Conservation (phyloP, 2,329 filamentous ascomycete species). For the Furcasterigmium sp. region DNA sequence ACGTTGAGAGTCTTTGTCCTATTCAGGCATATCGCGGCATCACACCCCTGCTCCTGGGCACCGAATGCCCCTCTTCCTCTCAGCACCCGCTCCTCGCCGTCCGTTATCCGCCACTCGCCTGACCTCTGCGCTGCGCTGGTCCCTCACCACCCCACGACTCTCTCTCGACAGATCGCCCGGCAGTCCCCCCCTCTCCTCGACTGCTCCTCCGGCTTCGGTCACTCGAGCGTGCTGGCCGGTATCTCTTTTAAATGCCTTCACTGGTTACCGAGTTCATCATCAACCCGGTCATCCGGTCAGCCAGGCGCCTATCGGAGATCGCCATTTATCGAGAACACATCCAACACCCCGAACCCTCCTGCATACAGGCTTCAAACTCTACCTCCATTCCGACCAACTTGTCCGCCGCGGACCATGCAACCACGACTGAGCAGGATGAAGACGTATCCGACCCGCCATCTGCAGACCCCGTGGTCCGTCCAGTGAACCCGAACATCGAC, state of each 20-base stretch:
- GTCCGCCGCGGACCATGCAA: neutral
- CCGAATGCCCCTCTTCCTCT: conserved; percentile 1
- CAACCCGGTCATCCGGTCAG: conserved; percentile 61
- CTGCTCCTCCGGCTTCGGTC: neutral
- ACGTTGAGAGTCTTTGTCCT: too few species aligned
- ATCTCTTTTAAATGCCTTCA: conserved; percentile 49
- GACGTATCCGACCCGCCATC: too few species aligned
- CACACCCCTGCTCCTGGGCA: neutral
- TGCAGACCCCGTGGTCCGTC: too few species aligned
- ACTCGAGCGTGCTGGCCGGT: conserved; percentile 4
- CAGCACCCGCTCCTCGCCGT: conserved; percentile 1
- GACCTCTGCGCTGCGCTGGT: neutral
- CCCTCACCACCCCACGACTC: neutral
- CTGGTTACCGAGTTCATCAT: conserved; percentile 61
- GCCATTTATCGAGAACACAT: neutral
- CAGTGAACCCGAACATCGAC: too few species aligned
- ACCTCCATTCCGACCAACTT: too few species aligned
- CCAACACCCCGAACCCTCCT: neutral
- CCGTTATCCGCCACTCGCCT: neutral
- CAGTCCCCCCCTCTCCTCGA: neutral
- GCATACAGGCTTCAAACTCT: neutral
- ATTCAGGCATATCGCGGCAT: too few species aligned
- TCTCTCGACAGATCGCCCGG: conserved; percentile 4
- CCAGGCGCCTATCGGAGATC: conserved; percentile 57
- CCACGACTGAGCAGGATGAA: too few species aligned